phyloP scores from a whole-genome alignment of 139 green algal species.

The Auxenochlorella protothecoides region DNA sequence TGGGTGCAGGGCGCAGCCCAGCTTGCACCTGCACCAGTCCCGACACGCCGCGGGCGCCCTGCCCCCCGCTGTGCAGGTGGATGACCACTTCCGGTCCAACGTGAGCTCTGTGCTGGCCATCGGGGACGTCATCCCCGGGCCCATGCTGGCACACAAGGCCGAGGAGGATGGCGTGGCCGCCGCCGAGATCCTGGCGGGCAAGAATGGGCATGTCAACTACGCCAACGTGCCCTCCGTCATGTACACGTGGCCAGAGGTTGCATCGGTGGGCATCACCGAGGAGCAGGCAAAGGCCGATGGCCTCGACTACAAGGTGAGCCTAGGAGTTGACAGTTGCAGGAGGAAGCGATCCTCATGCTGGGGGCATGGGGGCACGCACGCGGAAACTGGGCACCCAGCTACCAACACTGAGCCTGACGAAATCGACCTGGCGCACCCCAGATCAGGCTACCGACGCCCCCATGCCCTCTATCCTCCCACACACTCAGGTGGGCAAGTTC shows the following conservation, averaged over 20 bases:
- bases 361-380: no score
- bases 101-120: constrained; percentile 75
- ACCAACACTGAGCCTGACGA: no score
- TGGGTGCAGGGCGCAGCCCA: no score
- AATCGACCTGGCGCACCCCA: no score
- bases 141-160: constrained; percentile 99
- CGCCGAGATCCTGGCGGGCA: constrained; percentile 86
- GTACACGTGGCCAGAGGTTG: constrained; percentile 94
- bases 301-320: constrained; percentile 51
- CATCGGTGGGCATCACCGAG: constrained; percentile 74
- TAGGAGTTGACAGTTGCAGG: no score
- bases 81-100: constrained; percentile 67
- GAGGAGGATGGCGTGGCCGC: constrained; percentile 97
- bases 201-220: constrained; percentile 95
- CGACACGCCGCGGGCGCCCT: no score
- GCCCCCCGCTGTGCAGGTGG: constrained; percentile 25
- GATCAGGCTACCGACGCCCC: not conserved
- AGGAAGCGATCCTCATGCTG: no score
- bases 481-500: constrained; percentile 79
- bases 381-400: no score
- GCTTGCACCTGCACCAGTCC: no score
- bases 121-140: constrained; percentile 80
- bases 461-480: not conserved
- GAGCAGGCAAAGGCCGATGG: constrained; percentile 66
- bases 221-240: constrained; percentile 90